phyloP scores from a whole-genome alignment of 2,329 filamentous ascomycete genomes.

The Acrocalymma vagum region DNA sequence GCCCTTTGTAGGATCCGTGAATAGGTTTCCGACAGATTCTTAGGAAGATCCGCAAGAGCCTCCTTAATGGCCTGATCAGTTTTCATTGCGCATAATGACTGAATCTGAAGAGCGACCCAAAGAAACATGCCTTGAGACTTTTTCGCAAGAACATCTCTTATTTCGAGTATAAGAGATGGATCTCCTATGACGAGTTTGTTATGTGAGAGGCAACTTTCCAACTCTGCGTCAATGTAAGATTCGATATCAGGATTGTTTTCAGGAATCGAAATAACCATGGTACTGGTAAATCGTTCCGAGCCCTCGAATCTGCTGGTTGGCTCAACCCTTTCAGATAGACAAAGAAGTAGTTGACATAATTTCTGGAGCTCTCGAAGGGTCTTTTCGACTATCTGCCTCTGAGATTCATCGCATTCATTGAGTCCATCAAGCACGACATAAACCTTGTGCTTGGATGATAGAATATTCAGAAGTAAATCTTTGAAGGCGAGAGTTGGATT shows the following conservation, averaged over 20 bases:
- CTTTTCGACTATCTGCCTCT: no score
- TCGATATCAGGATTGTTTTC: slow-evolving; percentile 17
- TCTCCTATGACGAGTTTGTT: slow-evolving; percentile 23
- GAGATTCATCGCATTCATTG: slow-evolving; percentile 36
- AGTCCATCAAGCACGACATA: slow-evolving; percentile 44
- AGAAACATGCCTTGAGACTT: slow-evolving; percentile 18
- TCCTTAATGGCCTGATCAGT: slow-evolving; percentile 45
- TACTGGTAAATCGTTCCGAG: slow-evolving; percentile 21
- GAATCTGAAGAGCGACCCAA: slow-evolving; percentile 16
- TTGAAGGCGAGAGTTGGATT: slow-evolving; percentile 16
- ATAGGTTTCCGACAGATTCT: slow-evolving; percentile 13
- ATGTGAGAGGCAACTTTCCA: slow-evolving; percentile 22
- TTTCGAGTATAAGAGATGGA: slow-evolving; percentile 9
- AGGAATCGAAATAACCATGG: slow-evolving; percentile 23
- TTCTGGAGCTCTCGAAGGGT: slow-evolving; percentile 22
- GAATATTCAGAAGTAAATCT: no score
- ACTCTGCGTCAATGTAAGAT: slow-evolving; percentile 23
- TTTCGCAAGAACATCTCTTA: slow-evolving; percentile 10
- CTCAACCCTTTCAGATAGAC: slow-evolving; percentile 31
- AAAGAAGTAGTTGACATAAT: slow-evolving; percentile 24
- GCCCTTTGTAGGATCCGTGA: slow-evolving; percentile 8
- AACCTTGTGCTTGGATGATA: slow-evolving; percentile 18
- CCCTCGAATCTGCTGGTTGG: slow-evolving; percentile 17
- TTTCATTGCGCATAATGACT: slow-evolving; percentile 31
- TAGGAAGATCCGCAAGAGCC: slow-evolving; percentile 12